Base-by-base conservation (phyloP, 108 stramenopile genomes). In the Mayamaea pseudoterrestris region DNA sequence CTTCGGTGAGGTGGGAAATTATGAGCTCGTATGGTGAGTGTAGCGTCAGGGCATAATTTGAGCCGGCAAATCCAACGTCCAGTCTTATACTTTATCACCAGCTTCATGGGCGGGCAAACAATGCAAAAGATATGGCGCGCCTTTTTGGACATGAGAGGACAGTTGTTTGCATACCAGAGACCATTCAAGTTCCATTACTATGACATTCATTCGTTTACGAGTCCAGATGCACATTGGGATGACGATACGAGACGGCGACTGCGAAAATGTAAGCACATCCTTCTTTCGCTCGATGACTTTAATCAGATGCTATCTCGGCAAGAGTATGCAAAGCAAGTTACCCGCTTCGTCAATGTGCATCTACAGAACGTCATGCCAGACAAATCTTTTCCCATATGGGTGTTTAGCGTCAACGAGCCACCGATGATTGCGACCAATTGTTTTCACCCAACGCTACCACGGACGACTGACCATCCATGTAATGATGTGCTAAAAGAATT, bases 171-270 rank as follows among this genome's bases (percentile, higher is more conserved):
- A 7, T 21, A 32, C 16, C 74, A 76, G 29, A 55, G 69, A 13
- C 74, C 74, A 3, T 76, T 76, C 48, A 76, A 76, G 35, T 76
- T 76, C 30, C 65, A 76, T 28, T 55, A 53, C 7, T 53, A 71
- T 27, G 16, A 31, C 18, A 41, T 49, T 23, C 40, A 40, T 0
- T 29, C 37, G 22, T 65, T 56, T 60, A 17, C 25, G 7, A 28
- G 50, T n/a, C 74, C 74, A 2, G 69, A 56, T 46, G 21, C 21
- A 21, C 39, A 60, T 24, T 76, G 69, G 65, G 30, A 24, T 0
- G 40, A 56, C 2, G 40, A 56, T 13, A 23, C 34, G 1, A 61
- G 57, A 25, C 22, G 32, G 12, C 35, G 37, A 21, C 64, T 70
- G 29, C 56, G 65, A n/a, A 76, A 76, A 47, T 76, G 74, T 58